Base-by-base conservation (phyloP, 257 asterid species). In the Plantago major region DNA sequence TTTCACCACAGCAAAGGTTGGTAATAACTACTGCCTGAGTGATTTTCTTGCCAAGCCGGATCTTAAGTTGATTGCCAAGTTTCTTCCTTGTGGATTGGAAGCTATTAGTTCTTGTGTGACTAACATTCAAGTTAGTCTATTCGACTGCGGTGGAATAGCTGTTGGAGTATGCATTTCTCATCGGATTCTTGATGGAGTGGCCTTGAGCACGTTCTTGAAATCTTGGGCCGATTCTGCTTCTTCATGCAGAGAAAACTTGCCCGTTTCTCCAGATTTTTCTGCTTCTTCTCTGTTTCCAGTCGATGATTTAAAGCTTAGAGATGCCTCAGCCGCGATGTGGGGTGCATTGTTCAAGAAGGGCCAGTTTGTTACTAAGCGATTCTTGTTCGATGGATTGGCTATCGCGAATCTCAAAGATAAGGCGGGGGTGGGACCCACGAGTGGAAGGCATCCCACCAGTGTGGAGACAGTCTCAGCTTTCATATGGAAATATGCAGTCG, bases 91-190 rank as follows among this genome's bases (percentile, higher is more conserved):
- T 57, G 82, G 76, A 45, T 59, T 63, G 57, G 42, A 63, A 51
- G 64, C 74, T 65, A 14, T 4, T 0, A 80, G 81, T 10, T 65
- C 66, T 42, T 43, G 43, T 2, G 82, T 79, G 54, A 73, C 95
- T 0, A 89, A 82, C 44, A 56, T 89, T n/a, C 95, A 86, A 59
- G 79, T 78, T 0, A 89, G 55, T 62, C 49, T 61, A 6, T 86
- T 86, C 33, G 73, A 76, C 47, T 89, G 97, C 11, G 97, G 97
- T 45, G 97, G 95, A 22, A 76, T 89, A 12, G 84, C 94, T 6
- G 67, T 89, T 38, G 95, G 89, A 1, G 12, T 86, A 13, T 82
- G 95, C 51, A 66, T 89, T 43, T 78, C 94, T 0, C 95, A 89
- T 28, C 80, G 65, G 62, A 62, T 84, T 73, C 80, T 86, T 16